Conservation (phyloP, 75 land plant species). For the Pseudotsuga menziesii region DNA sequence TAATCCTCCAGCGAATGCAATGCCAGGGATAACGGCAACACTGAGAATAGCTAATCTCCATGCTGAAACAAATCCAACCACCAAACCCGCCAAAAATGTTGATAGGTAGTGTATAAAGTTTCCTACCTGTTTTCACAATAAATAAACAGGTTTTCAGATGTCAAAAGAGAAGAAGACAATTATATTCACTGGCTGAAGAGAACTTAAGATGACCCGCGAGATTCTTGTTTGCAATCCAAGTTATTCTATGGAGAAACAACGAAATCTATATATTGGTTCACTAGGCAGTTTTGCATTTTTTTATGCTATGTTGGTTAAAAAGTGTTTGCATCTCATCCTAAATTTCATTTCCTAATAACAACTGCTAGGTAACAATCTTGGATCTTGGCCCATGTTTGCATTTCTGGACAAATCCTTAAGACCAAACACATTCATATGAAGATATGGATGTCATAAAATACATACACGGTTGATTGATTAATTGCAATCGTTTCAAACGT, state of each 20-base stretch:
- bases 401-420: background rate
- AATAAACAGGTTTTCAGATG: background rate
- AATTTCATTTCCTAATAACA: background rate
- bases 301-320: background rate
- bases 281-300: background rate
- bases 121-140: conserved; percentile 57
- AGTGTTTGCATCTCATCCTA: background rate
- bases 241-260: background rate
- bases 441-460: background rate
- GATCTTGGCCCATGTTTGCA: background rate
- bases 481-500: no score
- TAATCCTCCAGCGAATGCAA: conserved; percentile 87
- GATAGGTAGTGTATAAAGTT: conserved; percentile 91
- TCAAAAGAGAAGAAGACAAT: background rate
- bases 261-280: background rate
- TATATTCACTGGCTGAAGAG: background rate
- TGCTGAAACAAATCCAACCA: conserved; percentile 82
- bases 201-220: background rate
- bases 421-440: background rate
- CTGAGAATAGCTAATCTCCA: conserved; percentile 90
- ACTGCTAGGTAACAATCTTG: background rate
- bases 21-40: conserved; percentile 88
- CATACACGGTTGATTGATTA: background rate
- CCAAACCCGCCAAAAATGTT: conserved; percentile 85
- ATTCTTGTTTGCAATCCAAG: background rate